Percentiles rank a stretch among this genome's conserved stretches.
phyloP scores from a whole-genome alignment of 169 alveolate genomes.

The Cystoisospora suis region DNA sequence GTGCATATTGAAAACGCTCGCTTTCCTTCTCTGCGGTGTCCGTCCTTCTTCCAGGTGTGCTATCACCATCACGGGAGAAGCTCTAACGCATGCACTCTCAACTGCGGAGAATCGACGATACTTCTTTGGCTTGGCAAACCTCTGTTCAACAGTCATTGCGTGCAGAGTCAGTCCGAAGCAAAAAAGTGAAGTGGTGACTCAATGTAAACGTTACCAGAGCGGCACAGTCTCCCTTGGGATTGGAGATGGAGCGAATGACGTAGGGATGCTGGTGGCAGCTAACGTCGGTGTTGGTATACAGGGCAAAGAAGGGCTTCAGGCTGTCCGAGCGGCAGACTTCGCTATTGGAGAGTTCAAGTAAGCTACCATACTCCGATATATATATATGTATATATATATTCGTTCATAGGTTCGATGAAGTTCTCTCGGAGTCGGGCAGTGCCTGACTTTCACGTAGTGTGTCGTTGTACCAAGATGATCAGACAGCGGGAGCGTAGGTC shows the following conservation, averaged over 20 bases:
- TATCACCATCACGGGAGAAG: constrained; percentile 82
- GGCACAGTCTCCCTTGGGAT: constrained; percentile 62
- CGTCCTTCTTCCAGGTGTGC: constrained; percentile 71
- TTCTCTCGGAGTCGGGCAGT: too few species aligned
- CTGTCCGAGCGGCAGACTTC: constrained; percentile 90
- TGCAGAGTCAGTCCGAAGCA: constrained; percentile 98
- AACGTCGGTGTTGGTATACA: constrained; percentile 97
- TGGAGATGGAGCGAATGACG: constrained; percentile 99
- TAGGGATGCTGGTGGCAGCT: constrained; percentile 98
- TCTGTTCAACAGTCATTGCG: constrained; percentile 87
- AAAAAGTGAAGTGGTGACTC: constrained; percentile 93
- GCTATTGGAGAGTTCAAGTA: constrained; percentile 84
- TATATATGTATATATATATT: not conserved
- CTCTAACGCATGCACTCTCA: constrained; percentile 72
- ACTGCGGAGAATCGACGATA: constrained; percentile 70
- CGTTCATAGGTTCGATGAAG: not conserved
- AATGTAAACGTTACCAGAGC: constrained; percentile 59
- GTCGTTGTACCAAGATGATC: too few species aligned
- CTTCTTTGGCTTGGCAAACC: constrained; percentile 74
- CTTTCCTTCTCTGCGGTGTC: too few species aligned
- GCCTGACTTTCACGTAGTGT: too few species aligned
- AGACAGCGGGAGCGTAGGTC: too few species aligned
- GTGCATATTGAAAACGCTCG: too few species aligned
- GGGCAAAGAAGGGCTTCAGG: constrained; percentile 98
- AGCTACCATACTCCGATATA: not conserved